These are phyloP conservation scores for Staphylotrichum longicolle DNA, from an alignment of 495 filamentous ascomycete species.

Conservation along the genomic window DNA sequence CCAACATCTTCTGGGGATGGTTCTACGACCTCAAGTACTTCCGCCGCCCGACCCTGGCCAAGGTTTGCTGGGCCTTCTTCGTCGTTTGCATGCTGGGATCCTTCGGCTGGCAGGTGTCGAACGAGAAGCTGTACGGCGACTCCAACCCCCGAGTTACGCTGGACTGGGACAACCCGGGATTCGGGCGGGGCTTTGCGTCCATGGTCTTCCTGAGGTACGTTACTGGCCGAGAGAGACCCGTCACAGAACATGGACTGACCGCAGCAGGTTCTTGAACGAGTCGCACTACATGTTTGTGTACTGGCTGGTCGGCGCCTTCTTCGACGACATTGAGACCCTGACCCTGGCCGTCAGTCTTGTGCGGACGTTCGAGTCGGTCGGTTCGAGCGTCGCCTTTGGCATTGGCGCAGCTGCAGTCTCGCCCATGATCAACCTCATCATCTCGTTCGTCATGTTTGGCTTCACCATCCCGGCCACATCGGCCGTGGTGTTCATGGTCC, in stretches of 20 bases:
- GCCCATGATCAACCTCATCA: slow-evolving; percentile 46
- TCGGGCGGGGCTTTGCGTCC: slow-evolving; percentile 41
- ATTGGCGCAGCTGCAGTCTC: slow-evolving; percentile 44
- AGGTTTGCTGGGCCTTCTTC: slow-evolving; percentile 37
- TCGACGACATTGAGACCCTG: slow-evolving; percentile 48
- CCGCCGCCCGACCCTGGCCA: slow-evolving; percentile 35
- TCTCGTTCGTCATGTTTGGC: slow-evolving; percentile 44
- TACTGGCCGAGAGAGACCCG: no score
- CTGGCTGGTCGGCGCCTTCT: slow-evolving; percentile 51
- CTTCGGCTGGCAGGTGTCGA: slow-evolving; percentile 43
- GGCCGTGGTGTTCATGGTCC: slow-evolving; percentile 38
- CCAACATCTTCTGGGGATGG: slow-evolving; percentile 50
- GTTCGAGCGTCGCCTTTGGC: slow-evolving; percentile 49
- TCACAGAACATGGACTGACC: background rate
- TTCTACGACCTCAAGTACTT: slow-evolving; percentile 45
- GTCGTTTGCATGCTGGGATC: slow-evolving; percentile 34
- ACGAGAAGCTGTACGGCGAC: slow-evolving; percentile 39
- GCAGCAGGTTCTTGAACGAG: slow-evolving; percentile 39
- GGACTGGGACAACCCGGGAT: slow-evolving; percentile 42
- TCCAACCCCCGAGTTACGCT: slow-evolving; percentile 32
- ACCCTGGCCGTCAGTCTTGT: slow-evolving; percentile 50
- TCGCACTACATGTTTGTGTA: slow-evolving; percentile 49
- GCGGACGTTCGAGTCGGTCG: slow-evolving; percentile 50
- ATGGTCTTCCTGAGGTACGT: slow-evolving; percentile 35
- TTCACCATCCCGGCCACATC: slow-evolving; percentile 42